A percentile compares a stretch with the other conserved stretches of the same genome.
phyloP scores from a whole-genome alignment of 1,284 basidiomycete genomes.

The Cystobasidiaceae sp. region DNA sequence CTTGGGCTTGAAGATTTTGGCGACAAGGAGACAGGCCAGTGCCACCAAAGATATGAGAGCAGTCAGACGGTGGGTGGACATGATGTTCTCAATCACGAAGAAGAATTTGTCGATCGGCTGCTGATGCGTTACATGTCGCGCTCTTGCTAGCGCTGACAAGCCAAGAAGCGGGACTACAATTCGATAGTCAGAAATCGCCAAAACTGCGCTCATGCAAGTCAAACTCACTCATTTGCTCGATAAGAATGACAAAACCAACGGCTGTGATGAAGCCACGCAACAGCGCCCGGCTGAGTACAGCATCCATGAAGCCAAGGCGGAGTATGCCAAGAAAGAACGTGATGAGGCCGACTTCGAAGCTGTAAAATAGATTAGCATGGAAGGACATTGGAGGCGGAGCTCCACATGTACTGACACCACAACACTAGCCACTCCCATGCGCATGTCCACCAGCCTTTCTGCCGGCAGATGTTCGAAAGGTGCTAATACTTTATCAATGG shows the following conservation, averaged over 20 bases:
- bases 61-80: constrained; percentile 61
- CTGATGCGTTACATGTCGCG: constrained; percentile 40
- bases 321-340: constrained; percentile 80
- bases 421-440: constrained; percentile 18
- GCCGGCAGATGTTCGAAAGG: constrained; percentile 7
- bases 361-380: constrained; percentile 70
- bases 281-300: constrained; percentile 78
- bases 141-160: constrained; percentile 8
- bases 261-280: constrained; percentile 82
- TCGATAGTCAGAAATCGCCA: neutral
- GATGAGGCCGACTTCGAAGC: constrained; percentile 82
- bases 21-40: constrained; percentile 56
- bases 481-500: constrained; percentile 12
- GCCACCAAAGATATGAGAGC: constrained; percentile 63
- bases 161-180: constrained; percentile 27
- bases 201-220: no score
- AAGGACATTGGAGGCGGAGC: no score
- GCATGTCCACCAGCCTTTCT: constrained; percentile 10
- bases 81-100: constrained; percentile 66
- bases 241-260: constrained; percentile 53
- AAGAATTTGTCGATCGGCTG: constrained; percentile 68
- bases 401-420: constrained; percentile 19
- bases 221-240: constrained; percentile 72
- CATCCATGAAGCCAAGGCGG: constrained; percentile 87
- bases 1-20: constrained; percentile 52